Conservation (phyloP, 1,139 yeast species). For the Arxiozyma bovina region DNA sequence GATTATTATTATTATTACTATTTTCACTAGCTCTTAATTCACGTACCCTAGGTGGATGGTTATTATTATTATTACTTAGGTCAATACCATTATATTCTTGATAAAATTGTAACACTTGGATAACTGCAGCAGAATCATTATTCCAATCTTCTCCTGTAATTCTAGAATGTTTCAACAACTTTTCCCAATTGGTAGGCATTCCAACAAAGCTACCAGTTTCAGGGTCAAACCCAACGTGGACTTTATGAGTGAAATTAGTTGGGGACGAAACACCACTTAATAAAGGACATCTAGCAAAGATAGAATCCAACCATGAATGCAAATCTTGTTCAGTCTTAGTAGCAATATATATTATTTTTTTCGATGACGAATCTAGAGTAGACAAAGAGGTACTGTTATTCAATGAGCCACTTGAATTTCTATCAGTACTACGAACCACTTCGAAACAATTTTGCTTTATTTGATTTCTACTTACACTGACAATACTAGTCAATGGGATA, state of each 20-base stretch:
- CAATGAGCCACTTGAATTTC: slow-evolving; percentile 13
- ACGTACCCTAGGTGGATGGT: slow-evolving; percentile 1
- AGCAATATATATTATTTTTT: slow-evolving; percentile 63
- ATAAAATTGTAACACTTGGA: slow-evolving; percentile 88
- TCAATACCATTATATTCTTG: slow-evolving; percentile 36
- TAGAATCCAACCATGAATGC: slow-evolving; percentile 86
- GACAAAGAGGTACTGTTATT: slow-evolving; percentile 9
- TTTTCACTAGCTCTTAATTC: neutral
- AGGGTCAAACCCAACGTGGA: slow-evolving; percentile 55
- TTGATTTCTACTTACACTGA: slow-evolving; percentile 54
- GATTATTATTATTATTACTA: neutral
- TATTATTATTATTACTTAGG: slow-evolving; percentile 29
- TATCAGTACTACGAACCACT: slow-evolving; percentile 45
- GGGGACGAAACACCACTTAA: slow-evolving; percentile 74
- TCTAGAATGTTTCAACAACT: slow-evolving; percentile 62
- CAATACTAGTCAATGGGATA: slow-evolving; percentile 48
- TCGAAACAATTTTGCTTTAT: slow-evolving; percentile 69
- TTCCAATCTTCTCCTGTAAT: slow-evolving; percentile 79
- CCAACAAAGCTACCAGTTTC: slow-evolving; percentile 69
- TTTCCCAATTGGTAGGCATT: slow-evolving; percentile 73
- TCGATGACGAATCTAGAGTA: slow-evolving; percentile 24
- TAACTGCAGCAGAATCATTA: slow-evolving; percentile 75
- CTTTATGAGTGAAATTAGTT: slow-evolving; percentile 69
- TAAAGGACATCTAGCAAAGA: slow-evolving; percentile 77
- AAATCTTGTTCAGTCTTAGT: slow-evolving; percentile 74